Evolutionary conservation across 2,329 filamentous ascomycete genomes (phyloP).

Genomic region (Knufia fluminis): DNA sequence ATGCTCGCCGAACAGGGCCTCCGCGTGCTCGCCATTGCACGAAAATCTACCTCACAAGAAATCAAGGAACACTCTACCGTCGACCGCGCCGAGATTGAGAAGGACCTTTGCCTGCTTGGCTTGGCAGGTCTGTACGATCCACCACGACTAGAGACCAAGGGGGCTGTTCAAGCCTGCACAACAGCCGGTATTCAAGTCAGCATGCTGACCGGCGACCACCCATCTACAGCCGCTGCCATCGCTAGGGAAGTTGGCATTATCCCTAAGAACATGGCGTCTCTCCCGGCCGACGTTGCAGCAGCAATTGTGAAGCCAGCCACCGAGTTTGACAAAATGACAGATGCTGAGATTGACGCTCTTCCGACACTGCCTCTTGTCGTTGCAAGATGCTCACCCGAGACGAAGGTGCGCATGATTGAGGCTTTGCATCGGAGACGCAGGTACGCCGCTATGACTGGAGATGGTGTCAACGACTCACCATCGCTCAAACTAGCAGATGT

Average conservation of each 20-base stretch:
- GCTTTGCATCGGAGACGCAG: slow-evolving; percentile 66
- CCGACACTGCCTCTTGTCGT: slow-evolving; percentile 71
- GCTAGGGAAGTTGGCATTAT: slow-evolving; percentile 50
- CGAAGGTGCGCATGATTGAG: slow-evolving; percentile 86
- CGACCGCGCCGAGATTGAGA: slow-evolving; percentile 43
- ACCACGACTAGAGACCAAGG: slow-evolving; percentile 50
- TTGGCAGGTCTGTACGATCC: slow-evolving; percentile 55
- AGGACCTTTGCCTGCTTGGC: slow-evolving; percentile 47
- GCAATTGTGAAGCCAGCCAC: slow-evolving; percentile 47
- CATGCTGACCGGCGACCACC: slow-evolving; percentile 51
- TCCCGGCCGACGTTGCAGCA: slow-evolving; percentile 38
- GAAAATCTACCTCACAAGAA: slow-evolving; percentile 25
- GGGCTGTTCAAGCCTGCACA: slow-evolving; percentile 44
- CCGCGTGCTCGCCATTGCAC: slow-evolving; percentile 51
- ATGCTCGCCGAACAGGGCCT: slow-evolving; percentile 49
- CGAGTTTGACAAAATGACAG: slow-evolving; percentile 46
- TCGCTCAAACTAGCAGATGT: slow-evolving; percentile 74
- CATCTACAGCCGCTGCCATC: slow-evolving; percentile 48
- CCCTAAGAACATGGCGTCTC: slow-evolving; percentile 35
- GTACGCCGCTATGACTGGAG: slow-evolving; percentile 81
- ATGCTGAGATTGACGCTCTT: slow-evolving; percentile 52
- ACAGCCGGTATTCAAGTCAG: slow-evolving; percentile 49
- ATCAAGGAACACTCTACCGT: slow-evolving; percentile 27
- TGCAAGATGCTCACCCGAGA: slow-evolving; percentile 73
- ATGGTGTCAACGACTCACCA: slow-evolving; percentile 79